Conservation (phyloP, 106 monocot species). For the Allium fistulosum region DNA sequence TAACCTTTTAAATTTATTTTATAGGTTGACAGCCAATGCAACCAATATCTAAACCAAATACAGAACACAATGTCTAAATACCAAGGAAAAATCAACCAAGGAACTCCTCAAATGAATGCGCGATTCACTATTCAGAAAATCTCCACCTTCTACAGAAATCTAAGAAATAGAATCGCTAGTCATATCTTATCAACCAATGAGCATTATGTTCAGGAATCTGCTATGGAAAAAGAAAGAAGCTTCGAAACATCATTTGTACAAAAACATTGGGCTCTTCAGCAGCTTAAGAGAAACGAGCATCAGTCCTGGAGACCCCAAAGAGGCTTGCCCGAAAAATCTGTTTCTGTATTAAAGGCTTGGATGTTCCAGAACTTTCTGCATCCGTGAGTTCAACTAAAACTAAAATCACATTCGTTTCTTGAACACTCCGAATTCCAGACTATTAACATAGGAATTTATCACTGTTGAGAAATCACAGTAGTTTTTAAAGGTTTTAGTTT, state of each 20-base stretch:
- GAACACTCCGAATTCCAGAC: neutral
- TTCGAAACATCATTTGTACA: constrained; percentile 64
- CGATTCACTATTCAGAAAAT: constrained; percentile 38
- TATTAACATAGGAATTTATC: neutral
- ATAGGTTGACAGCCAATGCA: constrained; percentile 63
- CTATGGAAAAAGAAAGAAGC: constrained; percentile 25
- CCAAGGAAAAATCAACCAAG: constrained; percentile 18
- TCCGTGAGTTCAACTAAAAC: constrained; percentile 41
- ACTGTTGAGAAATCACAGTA: neutral
- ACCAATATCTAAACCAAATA: constrained; percentile 21
- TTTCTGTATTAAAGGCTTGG: constrained; percentile 65
- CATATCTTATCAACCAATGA: constrained; percentile 23
- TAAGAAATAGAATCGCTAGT: constrained; percentile 47
- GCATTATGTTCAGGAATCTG: constrained; percentile 12
- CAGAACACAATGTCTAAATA: constrained; percentile 36
- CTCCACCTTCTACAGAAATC: constrained; percentile 30
- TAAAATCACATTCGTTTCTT: neutral
- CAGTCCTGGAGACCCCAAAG: constrained; percentile 77
- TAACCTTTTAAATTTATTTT: neutral
- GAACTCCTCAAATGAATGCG: constrained; percentile 17
- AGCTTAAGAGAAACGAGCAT: constrained; percentile 53
- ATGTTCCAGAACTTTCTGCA: constrained; percentile 86
- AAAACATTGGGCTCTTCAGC: constrained; percentile 79
- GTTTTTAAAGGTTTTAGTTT: neutral
- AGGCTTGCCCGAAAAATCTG: constrained; percentile 79